Evolutionary conservation across 768 basidiomycete genomes (phyloP), one percentile per base, ranked within the genome.

Genomic region (Calocybe gangraenosa): DNA sequence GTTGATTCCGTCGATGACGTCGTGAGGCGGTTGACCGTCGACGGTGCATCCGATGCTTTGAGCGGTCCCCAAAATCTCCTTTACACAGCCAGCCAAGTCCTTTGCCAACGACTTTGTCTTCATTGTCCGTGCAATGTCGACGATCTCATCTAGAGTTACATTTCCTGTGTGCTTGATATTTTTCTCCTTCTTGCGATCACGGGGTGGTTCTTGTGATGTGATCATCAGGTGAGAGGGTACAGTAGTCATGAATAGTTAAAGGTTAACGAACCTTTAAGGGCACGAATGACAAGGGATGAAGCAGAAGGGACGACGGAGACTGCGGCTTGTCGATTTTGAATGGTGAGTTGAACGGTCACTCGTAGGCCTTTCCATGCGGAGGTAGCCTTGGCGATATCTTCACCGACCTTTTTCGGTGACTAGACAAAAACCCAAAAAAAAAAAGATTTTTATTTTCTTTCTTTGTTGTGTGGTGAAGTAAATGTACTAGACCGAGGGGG

Each of bases 321-420:
- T 55, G 87, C 75, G 44, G 96, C 96, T 83, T 99, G 96, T 70
- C 96, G 92, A 74, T 99, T 99, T 81, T 98, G 96, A 70, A 98
- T 97, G 49, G 95, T 98, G 50, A 98, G 82, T 70, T 97, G 92
- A 55, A 98, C 93, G 55, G 96, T 98, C 48, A 99, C 95, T 51
- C 94, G 92, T 65, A 98, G 91, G 75, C 96, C 96, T 73, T 99
- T 99, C 96, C 96, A 99, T 65, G 84, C 85, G 38, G 84, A 81
- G 49, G 96, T 99, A 47, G 95, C 95, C 70, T 99, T 99, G 59
- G 96, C 96, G 65, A 99, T 99, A 73, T 99, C 96, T 91, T 99
- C 96, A 73, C 96, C 96, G 71, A 99, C 96, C 77, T 98, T 98
- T 78, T 99, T 99, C 58, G 96, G 96, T 48, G 96, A 97, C 96